phyloP scores from a whole-genome alignment of 176 grass and related monocot species.

The Rhipidocladum racemiflorum region DNA sequence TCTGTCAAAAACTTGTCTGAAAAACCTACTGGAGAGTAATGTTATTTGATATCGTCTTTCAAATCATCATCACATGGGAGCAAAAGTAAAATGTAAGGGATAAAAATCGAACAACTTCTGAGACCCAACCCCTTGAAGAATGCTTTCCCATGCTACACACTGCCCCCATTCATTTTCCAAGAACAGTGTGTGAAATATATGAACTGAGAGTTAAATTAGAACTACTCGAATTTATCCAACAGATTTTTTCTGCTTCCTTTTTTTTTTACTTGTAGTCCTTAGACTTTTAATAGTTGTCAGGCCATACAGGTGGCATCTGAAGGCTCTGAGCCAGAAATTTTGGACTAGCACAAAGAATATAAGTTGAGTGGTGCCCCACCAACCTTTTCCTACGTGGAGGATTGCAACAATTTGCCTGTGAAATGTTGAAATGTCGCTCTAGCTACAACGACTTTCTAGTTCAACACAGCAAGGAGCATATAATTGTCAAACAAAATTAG shows the following conservation, averaged over 20 bases:
- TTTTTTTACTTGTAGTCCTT: not conserved
- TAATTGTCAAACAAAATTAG: conserved; percentile 11
- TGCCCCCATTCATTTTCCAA: not conserved
- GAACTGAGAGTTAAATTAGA: not conserved
- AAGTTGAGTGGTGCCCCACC: conserved; percentile 23
- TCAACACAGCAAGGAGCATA: conserved; percentile 3
- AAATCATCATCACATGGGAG: not conserved
- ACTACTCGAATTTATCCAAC: not conserved
- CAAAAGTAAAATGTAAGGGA: not conserved
- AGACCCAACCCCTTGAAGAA: not conserved
- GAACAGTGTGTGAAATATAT: not conserved
- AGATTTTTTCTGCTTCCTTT: not conserved
- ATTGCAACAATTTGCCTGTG: conserved; percentile 31
- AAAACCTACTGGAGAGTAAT: not conserved
- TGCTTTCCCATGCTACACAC: not conserved
- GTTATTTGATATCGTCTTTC: not conserved
- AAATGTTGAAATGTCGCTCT: conserved; percentile 22
- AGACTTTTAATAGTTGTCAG: not conserved
- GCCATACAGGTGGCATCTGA: conserved; percentile 22
- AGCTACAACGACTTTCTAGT: conserved; percentile 31
- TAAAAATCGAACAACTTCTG: not conserved
- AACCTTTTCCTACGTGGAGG: conserved; percentile 35
- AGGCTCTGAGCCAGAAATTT: not conserved
- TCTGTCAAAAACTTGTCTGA: not conserved
- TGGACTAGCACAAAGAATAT: not conserved